These are phyloP conservation scores for Glycine latifolia DNA, from an alignment of 306 rosid genomes.

Conservation along the genomic window DNA sequence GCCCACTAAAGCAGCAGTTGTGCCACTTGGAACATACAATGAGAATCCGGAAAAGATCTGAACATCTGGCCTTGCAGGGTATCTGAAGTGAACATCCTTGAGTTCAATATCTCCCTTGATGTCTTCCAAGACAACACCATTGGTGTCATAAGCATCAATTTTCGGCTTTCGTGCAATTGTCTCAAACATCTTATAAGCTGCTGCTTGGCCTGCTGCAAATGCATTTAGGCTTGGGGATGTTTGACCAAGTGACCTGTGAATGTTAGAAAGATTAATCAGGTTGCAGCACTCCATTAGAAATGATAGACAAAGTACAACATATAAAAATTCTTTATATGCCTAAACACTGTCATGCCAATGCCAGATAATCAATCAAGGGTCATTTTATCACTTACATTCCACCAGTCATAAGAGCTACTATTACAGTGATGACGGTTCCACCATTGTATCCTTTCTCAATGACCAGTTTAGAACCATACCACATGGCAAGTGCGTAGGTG, in stretches of 20 bases:
- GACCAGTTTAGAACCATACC: conserved; percentile 87
- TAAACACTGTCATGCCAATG: background rate
- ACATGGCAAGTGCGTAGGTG: conserved; percentile 82
- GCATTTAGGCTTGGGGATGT: conserved; percentile 82
- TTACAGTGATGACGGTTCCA: conserved; percentile 71
- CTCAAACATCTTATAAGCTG: conserved; percentile 90
- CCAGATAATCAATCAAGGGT: background rate
- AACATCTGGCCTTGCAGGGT: conserved; percentile 85
- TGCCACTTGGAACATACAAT: conserved; percentile 68
- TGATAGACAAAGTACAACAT: too few relatives aligned
- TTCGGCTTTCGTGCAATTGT: conserved; percentile 71
- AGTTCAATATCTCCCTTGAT: conserved; percentile 82
- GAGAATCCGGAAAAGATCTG: conserved; percentile 86
- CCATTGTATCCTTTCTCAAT: conserved; percentile 73
- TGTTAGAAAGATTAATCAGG: conserved; percentile 22
- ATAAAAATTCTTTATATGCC: background rate
- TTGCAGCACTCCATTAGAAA: too few relatives aligned
- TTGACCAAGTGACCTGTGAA: conserved; percentile 76
- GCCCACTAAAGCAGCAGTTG: conserved; percentile 85
- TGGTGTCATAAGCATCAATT: conserved; percentile 73
- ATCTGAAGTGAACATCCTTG: conserved; percentile 71
- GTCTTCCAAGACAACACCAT: conserved; percentile 67
- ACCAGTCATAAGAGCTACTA: conserved; percentile 78
- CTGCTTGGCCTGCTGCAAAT: conserved; percentile 87
- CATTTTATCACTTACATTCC: conserved; percentile 70